Evolutionary conservation across 2,329 filamentous ascomycete species (phyloP).

Genomic region (Fusarium oligoseptatum): DNA sequence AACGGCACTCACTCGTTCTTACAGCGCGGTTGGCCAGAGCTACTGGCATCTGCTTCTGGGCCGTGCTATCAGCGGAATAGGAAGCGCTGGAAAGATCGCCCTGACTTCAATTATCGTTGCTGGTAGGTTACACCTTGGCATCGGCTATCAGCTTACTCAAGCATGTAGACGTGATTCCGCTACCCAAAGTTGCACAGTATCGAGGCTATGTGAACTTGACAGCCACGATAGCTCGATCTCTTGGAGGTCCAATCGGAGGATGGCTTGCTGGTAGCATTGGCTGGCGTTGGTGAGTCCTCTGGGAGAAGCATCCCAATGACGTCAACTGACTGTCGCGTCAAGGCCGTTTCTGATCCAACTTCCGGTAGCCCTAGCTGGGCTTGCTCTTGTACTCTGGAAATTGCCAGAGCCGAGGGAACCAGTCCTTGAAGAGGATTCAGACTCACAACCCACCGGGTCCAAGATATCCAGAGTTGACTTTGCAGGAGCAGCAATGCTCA

Average conservation of each 20-base stretch:
- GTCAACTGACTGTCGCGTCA: no score
- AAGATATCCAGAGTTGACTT: background rate
- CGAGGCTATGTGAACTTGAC: background rate
- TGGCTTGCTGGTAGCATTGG: background rate
- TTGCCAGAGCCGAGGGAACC: background rate
- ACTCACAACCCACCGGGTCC: background rate
- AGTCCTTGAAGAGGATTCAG: background rate
- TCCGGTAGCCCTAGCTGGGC: background rate
- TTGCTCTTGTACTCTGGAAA: background rate
- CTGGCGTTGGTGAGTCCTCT: background rate
- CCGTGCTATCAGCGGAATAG: background rate
- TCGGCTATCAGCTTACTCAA: background rate
- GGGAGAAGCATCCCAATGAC: no score
- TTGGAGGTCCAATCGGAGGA: background rate
- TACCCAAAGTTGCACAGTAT: background rate
- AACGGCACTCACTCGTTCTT: accelerated
- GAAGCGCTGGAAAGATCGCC: background rate
- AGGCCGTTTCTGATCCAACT: background rate
- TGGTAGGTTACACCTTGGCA: background rate
- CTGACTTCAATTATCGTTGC: background rate
- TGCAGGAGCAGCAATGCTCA: background rate
- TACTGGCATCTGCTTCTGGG: background rate
- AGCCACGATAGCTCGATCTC: background rate
- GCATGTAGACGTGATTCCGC: background rate
- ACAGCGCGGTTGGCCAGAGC: background rate